Conservation (phyloP, 2,329 filamentous ascomycete species). For the Clonostachys rhizophaga region DNA sequence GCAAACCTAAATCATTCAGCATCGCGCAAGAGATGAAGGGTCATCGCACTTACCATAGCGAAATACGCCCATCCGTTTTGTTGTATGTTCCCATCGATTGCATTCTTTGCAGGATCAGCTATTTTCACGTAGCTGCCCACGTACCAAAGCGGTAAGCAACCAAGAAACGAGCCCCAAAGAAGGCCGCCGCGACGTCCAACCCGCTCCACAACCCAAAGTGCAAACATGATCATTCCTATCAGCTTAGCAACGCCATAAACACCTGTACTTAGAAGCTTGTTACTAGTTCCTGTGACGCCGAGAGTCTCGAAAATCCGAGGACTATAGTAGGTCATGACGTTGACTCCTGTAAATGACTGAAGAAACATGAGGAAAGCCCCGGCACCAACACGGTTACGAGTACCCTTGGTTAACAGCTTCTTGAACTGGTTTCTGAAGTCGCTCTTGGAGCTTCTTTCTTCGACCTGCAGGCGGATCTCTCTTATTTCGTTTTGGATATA, state of each 20-base stretch:
- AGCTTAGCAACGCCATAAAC: conserved; percentile 33
- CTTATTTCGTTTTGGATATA: conserved; percentile 38
- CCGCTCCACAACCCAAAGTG: conserved; percentile 39
- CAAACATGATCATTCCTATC: conserved; percentile 26
- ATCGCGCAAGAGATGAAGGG: no score
- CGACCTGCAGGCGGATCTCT: conserved; percentile 54
- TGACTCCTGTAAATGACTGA: conserved; percentile 35
- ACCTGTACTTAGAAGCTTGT: conserved; percentile 29
- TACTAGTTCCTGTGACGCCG: conserved; percentile 22
- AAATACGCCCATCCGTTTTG: conserved; percentile 33
- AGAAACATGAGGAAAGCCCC: conserved; percentile 42
- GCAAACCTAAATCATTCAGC: conserved; percentile 4
- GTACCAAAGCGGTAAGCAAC: conserved; percentile 30
- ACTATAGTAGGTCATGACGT: conserved; percentile 56
- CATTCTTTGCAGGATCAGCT: conserved; percentile 25
- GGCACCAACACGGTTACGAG: conserved; percentile 31
- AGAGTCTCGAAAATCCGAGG: conserved; percentile 18
- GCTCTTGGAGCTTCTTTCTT: conserved; percentile 29
- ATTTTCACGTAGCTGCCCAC: conserved; percentile 29
- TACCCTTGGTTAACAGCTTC: conserved; percentile 27
- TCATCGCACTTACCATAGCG: conserved; percentile 26
- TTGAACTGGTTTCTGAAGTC: conserved; percentile 18
- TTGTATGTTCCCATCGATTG: conserved; percentile 37
- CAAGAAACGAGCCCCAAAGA: conserved; percentile 28
- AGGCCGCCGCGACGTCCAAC: conserved; percentile 42